Base-by-base conservation (phyloP, 2,329 filamentous ascomycete genomes). In the Trichoderma harzianum region DNA sequence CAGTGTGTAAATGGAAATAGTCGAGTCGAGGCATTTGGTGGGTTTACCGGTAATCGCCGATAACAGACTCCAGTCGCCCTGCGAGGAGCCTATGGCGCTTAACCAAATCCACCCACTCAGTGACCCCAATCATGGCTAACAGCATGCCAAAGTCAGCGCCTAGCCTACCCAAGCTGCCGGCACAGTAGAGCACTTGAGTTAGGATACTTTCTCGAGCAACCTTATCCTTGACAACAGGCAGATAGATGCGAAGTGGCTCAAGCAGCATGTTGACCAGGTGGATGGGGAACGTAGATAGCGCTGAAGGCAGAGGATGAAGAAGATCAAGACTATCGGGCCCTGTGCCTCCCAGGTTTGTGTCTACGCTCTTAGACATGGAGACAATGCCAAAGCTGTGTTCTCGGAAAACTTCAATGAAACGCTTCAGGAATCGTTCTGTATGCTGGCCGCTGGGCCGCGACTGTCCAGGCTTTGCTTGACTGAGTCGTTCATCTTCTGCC, bases 301-400 rank as follows among this genome's bases (percentile, higher is more conserved):
- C 91, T 0, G 93, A 90, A 1, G 95, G 94, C 3, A 95, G 83
- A 0, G 89, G 88, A 63, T 85, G 82, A n/a, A 91, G 76, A 16
- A 84, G 83, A 51, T 79, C 78, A 51, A 76, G 69, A 1, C 70
- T 70, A 14, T 77, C 72, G 3, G 62, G 72, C 7, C 64, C 61
- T 32, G 76, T 65, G 3, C 73, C 64, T 14, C 74, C 69, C 57
- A 82, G 77, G 67, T 80, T 81, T 4, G 89, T 86, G 3, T 88
- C 85, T 0, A 98, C 94, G 77, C 92, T 96, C 77, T 91, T 93
- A 81, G 97, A 98, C 87, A 98, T 94, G 72, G 94, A 97, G 32
- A 98, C 90, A 73, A 98, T 97, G 57, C 92, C 93, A 80, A 99
- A 99, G 79, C 93, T 97, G 81, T 99, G 96, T 82, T 99, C 96